These are phyloP conservation scores for Babesia sp. DNA, from an alignment of 169 alveolate species.

Conservation along the genomic window DNA sequence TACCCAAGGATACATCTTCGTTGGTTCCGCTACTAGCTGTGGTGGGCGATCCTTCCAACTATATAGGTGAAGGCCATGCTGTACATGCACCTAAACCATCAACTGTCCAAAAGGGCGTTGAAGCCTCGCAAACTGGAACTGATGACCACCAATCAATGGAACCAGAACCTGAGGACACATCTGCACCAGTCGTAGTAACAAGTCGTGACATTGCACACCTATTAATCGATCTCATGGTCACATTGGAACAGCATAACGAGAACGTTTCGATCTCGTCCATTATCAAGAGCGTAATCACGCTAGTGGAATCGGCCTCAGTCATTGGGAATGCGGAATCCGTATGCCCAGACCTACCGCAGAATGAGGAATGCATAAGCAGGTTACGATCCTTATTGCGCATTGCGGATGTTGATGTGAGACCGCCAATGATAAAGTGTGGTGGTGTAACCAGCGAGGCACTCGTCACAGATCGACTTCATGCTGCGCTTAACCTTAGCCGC, in stretches of 20 bases:
- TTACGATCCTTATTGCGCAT: neutral
- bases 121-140: neutral
- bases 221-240: neutral
- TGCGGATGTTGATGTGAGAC: conserved; percentile 2
- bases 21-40: conserved; percentile 3
- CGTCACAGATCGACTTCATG: conserved; percentile 23
- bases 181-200: conserved; percentile 10
- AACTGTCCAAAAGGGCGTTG: neutral
- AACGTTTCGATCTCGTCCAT: neutral
- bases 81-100: neutral
- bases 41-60: conserved; percentile 11
- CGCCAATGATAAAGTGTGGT: conserved; percentile 32
- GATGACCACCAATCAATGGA: neutral
- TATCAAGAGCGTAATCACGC: neutral
- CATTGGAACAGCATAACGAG: conserved; percentile 6
- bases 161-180: neutral
- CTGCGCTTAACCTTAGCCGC: conserved; percentile 27
- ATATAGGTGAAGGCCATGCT: conserved; percentile 5
- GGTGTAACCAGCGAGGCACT: neutral
- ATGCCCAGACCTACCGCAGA: conserved; percentile 14
- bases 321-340: conserved; percentile 24
- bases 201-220: conserved; percentile 29
- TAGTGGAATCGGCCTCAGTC: conserved; percentile 28
- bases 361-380: neutral
- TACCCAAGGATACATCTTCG: conserved; percentile 12